Percentiles rank a stretch among this genome's conserved stretches.
Evolutionary conservation across 1,284 basidiomycete genomes (phyloP).

Genomic region (Tylopilus sp.): DNA sequence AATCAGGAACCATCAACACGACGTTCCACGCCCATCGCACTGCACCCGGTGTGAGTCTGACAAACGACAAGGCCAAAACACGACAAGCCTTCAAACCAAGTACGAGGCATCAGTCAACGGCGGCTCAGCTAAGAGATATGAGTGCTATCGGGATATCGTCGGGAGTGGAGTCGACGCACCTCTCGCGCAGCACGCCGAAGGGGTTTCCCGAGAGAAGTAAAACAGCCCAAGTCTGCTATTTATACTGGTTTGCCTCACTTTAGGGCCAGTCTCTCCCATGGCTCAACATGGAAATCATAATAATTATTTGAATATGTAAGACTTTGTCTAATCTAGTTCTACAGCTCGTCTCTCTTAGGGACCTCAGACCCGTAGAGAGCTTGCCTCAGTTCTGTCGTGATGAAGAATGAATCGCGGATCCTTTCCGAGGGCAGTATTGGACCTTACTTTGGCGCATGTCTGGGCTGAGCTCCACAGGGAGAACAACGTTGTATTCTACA

Average conservation of each 20-base stretch:
- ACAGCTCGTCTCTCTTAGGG: conserved; percentile 29
- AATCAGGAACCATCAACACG: conserved; percentile 10
- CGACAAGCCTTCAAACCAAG: conserved; percentile 9
- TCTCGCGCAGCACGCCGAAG: conserved; percentile 27
- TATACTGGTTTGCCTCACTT: conserved; percentile 20
- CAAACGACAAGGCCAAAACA: background rate
- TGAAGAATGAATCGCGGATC: conserved; percentile 5
- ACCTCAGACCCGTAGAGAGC: conserved; percentile 24
- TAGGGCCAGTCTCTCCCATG: conserved; percentile 34
- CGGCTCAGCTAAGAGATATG: conserved; percentile 1
- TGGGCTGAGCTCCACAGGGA: conserved; percentile 68
- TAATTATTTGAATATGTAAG: conserved; percentile 6
- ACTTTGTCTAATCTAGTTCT: conserved; percentile 10
- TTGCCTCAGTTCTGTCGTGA: conserved; percentile 26
- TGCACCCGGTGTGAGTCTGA: background rate
- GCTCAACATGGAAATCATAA: conserved; percentile 8
- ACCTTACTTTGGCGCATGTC: conserved; percentile 67
- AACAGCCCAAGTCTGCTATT: background rate
- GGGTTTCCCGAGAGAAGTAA: conserved; percentile 30
- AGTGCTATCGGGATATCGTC: conserved; percentile 1
- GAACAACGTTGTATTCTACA: conserved; percentile 86
- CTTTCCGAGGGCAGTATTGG: background rate
- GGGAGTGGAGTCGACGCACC: conserved; percentile 6
- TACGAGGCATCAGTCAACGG: conserved; percentile 22
- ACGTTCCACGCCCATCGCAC: conserved; percentile 19